Base-by-base conservation (phyloP, 805 yeast genomes). In the Peterozyma toletana region DNA sequence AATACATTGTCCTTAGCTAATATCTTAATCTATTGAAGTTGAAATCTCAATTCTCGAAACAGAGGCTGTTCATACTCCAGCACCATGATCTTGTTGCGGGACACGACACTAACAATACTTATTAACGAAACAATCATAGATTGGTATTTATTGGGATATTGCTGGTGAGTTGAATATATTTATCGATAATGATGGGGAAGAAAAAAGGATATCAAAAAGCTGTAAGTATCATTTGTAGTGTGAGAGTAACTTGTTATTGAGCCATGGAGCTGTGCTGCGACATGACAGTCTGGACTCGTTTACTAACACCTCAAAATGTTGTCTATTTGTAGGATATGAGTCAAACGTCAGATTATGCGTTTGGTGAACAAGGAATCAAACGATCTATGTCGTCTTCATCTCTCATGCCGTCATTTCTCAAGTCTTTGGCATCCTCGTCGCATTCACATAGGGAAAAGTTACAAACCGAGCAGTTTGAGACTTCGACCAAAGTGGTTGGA, bases 401-500 rank as follows among this genome's bases (percentile, higher is more conserved):
- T 15, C 17, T 27, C 16, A 13, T 41, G 7, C 45, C 48, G 15
- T 57, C 60, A 6, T 53, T 60, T 38, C 46, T 59, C 34, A 53
- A 54, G 47, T 54, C 61, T 5, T 42, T 56, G 39, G 50, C 58
- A 1, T 48, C 48, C 10, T 43, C 50, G 17, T 37, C 41, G 9
- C 30, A 33, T 18, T 30, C 36, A 42, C 36, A 38, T 35, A 35
- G 39, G 15, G 31, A 37, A 34, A 29, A 33, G 40, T 41, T 33
- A 13, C 13, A 31, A 13, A 30, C 38, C 17, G 47, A 42, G 21
- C 48, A 39, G 39, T 40, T 39, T 15, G 45, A 39, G 13, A 43
- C 36, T 11, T 43, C 49, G 15, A 49, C 45, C 16, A 71, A 66
- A 46, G 64, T 74, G 2, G 68, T 76, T 13, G 83, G 83, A 10